These are phyloP conservation scores for Alternaria arbusti DNA, from an alignment of 2,329 filamentous ascomycete genomes.

Conservation along the genomic window DNA sequence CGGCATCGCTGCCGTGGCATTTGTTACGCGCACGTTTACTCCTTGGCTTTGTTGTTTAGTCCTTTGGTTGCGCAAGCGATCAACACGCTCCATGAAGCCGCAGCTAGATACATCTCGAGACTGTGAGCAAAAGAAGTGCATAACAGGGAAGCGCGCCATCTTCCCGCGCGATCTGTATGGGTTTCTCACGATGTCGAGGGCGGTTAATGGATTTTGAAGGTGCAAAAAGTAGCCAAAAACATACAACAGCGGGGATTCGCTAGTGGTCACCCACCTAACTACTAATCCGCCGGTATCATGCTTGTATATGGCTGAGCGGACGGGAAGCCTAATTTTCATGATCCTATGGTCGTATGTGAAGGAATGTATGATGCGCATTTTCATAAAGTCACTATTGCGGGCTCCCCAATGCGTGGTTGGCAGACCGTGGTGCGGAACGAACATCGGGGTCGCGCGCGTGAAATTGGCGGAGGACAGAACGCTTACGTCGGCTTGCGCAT, in stretches of 20 bases:
- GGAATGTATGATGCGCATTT: too few relatives aligned
- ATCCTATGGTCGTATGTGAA: too few relatives aligned
- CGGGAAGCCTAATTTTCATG: too few relatives aligned
- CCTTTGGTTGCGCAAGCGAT: not conserved
- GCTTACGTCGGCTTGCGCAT: not conserved
- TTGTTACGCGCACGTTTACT: not conserved
- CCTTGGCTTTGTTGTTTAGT: not conserved
- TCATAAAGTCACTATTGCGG: too few relatives aligned
- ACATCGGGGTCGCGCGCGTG: not conserved
- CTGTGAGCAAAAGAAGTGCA: not conserved
- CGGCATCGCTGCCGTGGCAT: not conserved
- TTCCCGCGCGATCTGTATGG: not conserved
- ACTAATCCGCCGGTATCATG: too few relatives aligned
- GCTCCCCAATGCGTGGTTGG: accelerated
- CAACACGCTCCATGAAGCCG: not conserved
- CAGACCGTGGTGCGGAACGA: not conserved
- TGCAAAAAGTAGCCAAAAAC: not conserved
- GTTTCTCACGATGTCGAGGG: accelerated
- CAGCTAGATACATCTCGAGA: not conserved
- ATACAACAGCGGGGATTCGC: too few relatives aligned
- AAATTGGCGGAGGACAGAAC: not conserved
- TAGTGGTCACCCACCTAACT: too few relatives aligned
- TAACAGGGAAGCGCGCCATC: not conserved
- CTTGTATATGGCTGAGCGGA: too few relatives aligned
- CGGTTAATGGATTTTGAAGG: not conserved